Conservation (phyloP, 257 asterid species). For the Lycium ferocissimum region DNA sequence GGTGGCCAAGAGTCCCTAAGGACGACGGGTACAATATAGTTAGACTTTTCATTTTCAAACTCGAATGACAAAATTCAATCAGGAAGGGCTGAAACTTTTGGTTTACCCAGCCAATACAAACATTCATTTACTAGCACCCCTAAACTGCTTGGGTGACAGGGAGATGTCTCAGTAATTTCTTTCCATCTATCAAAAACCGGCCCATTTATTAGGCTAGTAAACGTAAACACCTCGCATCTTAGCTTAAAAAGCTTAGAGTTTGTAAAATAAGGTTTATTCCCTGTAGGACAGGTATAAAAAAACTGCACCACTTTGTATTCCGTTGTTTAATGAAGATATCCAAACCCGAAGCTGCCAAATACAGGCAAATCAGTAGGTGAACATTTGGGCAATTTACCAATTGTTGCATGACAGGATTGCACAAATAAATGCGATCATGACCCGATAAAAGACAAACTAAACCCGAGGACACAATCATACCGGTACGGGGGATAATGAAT, state of each 20-base stretch:
- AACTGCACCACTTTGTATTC: neutral
- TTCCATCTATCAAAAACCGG: neutral
- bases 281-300: neutral
- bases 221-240: neutral
- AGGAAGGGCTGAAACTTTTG: too few relatives aligned
- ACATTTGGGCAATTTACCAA: neutral
- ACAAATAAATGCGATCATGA: neutral
- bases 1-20: neutral
- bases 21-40: neutral
- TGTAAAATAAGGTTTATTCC: too few relatives aligned
- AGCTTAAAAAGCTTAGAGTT: too few relatives aligned
- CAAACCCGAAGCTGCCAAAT: neutral
- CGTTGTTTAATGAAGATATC: neutral
- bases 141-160: neutral
- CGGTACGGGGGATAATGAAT: neutral
- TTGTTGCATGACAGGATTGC: neutral
- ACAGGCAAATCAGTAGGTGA: neutral
- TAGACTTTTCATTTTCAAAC: conserved; percentile 8
- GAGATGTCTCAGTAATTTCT: neutral
- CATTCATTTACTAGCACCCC: neutral
- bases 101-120: neutral
- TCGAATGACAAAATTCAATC: neutral
- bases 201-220: neutral
- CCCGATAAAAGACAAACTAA: neutral
- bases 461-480: neutral